Evolutionary conservation across 352 stramenopile genomes (phyloP).

Genomic region (Saprolegnia diclina): DNA sequence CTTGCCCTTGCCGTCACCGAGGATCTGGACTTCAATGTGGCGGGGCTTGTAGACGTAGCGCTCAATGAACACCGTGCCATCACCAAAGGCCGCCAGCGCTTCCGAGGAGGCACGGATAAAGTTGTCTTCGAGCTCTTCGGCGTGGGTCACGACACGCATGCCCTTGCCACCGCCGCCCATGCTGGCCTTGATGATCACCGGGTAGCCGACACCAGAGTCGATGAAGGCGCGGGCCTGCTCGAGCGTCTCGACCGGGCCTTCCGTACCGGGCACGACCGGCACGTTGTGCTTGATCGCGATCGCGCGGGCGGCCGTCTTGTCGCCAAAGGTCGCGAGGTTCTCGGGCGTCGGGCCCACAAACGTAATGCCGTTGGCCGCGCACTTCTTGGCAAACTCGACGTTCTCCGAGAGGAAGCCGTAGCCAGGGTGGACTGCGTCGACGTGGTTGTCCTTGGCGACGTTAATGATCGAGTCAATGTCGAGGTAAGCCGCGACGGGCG

Average conservation of each 20-base stretch:
- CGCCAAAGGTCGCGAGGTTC: slow-evolving; percentile 83
- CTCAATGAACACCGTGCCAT: slow-evolving; percentile 95
- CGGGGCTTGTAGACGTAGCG: slow-evolving; percentile 92
- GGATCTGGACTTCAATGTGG: slow-evolving; percentile 97
- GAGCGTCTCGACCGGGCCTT: slow-evolving; percentile 83
- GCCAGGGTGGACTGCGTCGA: slow-evolving; percentile 94
- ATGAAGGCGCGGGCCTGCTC: slow-evolving; percentile 89
- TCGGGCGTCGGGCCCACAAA: slow-evolving; percentile 95
- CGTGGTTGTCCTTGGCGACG: slow-evolving; percentile 87
- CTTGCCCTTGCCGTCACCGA: slow-evolving; percentile 92
- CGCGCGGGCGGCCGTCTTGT: slow-evolving; percentile 86
- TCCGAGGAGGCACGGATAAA: slow-evolving; percentile 83
- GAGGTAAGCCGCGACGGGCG: slow-evolving; percentile 93
- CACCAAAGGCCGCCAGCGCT: slow-evolving; percentile 88
- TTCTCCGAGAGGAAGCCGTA: slow-evolving; percentile 98
- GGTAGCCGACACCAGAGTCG: slow-evolving; percentile 86
- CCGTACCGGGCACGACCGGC: slow-evolving; percentile 83
- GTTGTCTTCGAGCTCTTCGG: slow-evolving; percentile 83
- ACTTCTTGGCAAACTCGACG: slow-evolving; percentile 90
- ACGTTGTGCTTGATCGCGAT: slow-evolving; percentile 87
- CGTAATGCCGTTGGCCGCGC: slow-evolving; percentile 87
- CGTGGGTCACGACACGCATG: slow-evolving; percentile 90
- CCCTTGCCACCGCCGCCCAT: slow-evolving; percentile 95
- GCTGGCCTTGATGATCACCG: slow-evolving; percentile 98
- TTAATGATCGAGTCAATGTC: slow-evolving; percentile 92